A percentile compares a stretch with the other conserved stretches of the same genome.
phyloP scores from a whole-genome alignment of 768 basidiomycete species.

The Suillus subalutaceus region DNA sequence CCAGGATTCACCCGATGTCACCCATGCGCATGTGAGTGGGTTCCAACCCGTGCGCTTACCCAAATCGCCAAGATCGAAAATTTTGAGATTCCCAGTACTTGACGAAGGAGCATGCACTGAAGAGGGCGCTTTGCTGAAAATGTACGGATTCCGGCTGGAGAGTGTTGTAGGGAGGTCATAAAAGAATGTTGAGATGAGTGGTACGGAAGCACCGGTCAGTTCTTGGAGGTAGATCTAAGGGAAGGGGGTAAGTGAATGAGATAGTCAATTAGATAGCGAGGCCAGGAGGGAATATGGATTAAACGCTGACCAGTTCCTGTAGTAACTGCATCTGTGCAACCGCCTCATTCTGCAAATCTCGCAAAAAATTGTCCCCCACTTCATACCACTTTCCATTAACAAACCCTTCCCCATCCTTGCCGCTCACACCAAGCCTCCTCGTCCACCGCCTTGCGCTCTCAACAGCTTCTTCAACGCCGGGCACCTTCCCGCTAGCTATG shows the following conservation, averaged over 20 bases:
- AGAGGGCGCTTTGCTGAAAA: conserved; percentile 53
- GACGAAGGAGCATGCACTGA: conserved; percentile 51
- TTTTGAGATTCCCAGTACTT: conserved; percentile 54
- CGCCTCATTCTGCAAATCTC: conserved; percentile 63
- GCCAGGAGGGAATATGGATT: background rate
- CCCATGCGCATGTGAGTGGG: conserved; percentile 42
- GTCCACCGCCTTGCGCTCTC: conserved; percentile 55
- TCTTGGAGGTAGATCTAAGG: conserved; percentile 58
- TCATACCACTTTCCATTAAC: conserved; percentile 78
- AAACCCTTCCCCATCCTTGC: conserved; percentile 59
- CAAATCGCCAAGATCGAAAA: conserved; percentile 24
- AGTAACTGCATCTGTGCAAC: conserved; percentile 63
- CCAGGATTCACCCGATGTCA: conserved; percentile 62
- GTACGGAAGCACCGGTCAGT: conserved; percentile 54
- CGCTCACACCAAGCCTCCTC: conserved; percentile 57
- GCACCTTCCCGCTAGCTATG: conserved; percentile 35
- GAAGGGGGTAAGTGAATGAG: background rate
- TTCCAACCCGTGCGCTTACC: conserved; percentile 7
- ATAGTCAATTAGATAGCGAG: background rate
- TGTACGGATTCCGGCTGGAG: conserved; percentile 72
- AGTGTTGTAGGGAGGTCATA: conserved; percentile 83
- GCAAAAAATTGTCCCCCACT: conserved; percentile 60
- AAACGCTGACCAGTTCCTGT: conserved; percentile 64
- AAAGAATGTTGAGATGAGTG: conserved; percentile 73
- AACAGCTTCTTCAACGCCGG: conserved; percentile 34